Conservation (phyloP, 2,329 filamentous ascomycete genomes). For the Phyllosticta citrichinensis region DNA sequence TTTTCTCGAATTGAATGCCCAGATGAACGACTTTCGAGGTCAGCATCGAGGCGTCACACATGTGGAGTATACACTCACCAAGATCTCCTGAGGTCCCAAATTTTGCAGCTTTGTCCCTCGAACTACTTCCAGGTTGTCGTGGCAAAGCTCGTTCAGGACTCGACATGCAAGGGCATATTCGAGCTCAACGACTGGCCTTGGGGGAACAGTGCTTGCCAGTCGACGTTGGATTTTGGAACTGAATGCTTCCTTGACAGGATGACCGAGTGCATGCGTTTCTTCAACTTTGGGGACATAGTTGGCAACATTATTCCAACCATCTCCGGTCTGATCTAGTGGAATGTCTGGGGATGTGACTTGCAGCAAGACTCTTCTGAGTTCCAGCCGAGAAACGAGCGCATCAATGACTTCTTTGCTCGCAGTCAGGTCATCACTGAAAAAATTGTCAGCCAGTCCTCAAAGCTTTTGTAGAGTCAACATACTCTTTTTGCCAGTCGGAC, state of each 20-base stretch:
- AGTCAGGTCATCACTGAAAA: conserved; percentile 15
- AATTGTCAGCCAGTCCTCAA: background rate
- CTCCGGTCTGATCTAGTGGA: conserved; percentile 19
- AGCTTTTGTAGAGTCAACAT: conserved; percentile 10
- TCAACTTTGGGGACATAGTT: conserved; percentile 44
- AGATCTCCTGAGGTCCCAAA: conserved; percentile 24
- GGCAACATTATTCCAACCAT: conserved; percentile 29
- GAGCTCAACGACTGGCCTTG: conserved; percentile 75
- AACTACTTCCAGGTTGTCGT: conserved; percentile 55
- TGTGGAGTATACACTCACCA: conserved; percentile 8
- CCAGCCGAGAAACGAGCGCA: conserved; percentile 56
- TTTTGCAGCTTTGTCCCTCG: conserved; percentile 19
- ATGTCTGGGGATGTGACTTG: conserved; percentile 34
- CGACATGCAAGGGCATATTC: conserved; percentile 60
- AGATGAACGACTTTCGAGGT: conserved; percentile 55
- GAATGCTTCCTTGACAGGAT: conserved; percentile 65
- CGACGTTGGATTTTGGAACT: conserved; percentile 85
- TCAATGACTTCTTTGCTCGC: conserved; percentile 29
- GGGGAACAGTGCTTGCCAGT: conserved; percentile 86
- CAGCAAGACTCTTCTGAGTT: conserved; percentile 57
- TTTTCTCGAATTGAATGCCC: conserved; percentile 64
- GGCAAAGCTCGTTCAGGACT: conserved; percentile 60
- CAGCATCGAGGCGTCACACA: background rate
- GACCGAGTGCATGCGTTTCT: conserved; percentile 52
- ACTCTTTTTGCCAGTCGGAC: conserved; percentile 25